Evolutionary conservation across 2,329 filamentous ascomycete genomes (phyloP), one percentile per base, ranked within the genome.

Genomic region (Cladosporium sp.): DNA sequence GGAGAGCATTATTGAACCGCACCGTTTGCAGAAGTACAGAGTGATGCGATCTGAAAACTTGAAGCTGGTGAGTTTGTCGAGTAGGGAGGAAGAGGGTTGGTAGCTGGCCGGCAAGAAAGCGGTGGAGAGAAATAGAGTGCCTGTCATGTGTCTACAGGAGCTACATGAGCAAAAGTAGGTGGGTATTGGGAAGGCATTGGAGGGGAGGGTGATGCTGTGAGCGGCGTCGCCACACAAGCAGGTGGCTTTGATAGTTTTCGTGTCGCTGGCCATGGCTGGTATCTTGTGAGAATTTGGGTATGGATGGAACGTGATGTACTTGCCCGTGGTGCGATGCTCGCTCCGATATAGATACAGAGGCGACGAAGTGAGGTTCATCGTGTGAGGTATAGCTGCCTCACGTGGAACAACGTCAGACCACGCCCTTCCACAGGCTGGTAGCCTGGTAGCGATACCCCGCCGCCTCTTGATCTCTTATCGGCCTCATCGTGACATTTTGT

Each of bases 81-180:
- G 69, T 2, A 73, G 69, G 1, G 58, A 29, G 26, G 65, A 28
- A 5, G 71, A 62, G 18, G 75, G 69, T 16, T 74, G 56, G 31
- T 79, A 78, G 29, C 71, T 70, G 26, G 73, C 62, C 11, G 79
- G 77, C 23, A 85, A 71, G 12, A 72, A 69, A 28, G 81, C 75
- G 65, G 81, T 80, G n/a, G 80, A 80, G 23, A 71, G 64, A 64
- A 76, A 81, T 10, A 85, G 75, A 12, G 81, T 75, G 23, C 85
- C 85, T 21, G 81, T 82, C 33, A 78, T 77, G 55, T 77, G 77
- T 18, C 84, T 80, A 72, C 84, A 87, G 29, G 74, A 78, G 66
- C 74, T 73, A 77, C 85, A 87, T 70, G 86, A 82, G 72, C 85
- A 87, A 67, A 86, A 74, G 59, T 76, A 73, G 6, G 75, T 72